phyloP scores from a whole-genome alignment of 2,329 filamentous ascomycete genomes.

The Hawksworthiomyces lignivorus region DNA sequence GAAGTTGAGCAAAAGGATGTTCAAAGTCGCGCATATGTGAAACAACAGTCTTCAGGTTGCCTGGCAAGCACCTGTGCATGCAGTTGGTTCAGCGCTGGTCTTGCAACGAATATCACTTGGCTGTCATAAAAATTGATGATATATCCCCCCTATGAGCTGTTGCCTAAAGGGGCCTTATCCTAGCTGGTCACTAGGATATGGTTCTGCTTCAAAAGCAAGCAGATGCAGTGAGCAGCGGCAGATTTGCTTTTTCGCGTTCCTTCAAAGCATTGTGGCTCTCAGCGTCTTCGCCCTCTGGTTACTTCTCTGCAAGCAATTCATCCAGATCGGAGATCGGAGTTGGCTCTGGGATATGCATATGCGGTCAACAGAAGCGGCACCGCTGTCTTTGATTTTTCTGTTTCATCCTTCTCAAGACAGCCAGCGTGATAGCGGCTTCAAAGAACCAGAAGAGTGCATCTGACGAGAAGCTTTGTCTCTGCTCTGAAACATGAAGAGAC shows the following conservation, averaged over 20 bases:
- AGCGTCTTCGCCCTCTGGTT: background rate
- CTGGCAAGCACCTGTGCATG: constrained; percentile 43
- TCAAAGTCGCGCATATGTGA: constrained; percentile 41
- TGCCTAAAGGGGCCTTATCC: constrained; percentile 7
- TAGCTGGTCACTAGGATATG: constrained; percentile 22
- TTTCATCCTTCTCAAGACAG: background rate
- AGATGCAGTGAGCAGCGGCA: constrained; percentile 42
- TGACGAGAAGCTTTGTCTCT: background rate
- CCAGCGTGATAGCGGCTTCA: constrained; percentile 12
- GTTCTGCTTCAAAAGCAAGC: constrained; percentile 31
- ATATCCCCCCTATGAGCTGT: constrained; percentile 10
- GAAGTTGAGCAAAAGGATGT: constrained; percentile 47
- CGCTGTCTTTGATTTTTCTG: background rate
- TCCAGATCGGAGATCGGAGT: background rate
- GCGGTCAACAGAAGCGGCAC: background rate
- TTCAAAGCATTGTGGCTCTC: background rate
- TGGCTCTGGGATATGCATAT: constrained; percentile 3
- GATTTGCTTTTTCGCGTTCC: constrained; percentile 2
- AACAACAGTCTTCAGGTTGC: constrained; percentile 33
- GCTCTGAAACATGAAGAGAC: constrained; percentile 2
- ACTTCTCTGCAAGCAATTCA: constrained; percentile 7
- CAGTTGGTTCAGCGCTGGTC: constrained; percentile 8
- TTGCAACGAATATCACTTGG: constrained; percentile 2
- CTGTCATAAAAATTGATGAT: constrained; percentile 8
- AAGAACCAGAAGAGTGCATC: too few species aligned